phyloP scores from a whole-genome alignment of 208 protist species.

The Crithidia fasciculata region DNA sequence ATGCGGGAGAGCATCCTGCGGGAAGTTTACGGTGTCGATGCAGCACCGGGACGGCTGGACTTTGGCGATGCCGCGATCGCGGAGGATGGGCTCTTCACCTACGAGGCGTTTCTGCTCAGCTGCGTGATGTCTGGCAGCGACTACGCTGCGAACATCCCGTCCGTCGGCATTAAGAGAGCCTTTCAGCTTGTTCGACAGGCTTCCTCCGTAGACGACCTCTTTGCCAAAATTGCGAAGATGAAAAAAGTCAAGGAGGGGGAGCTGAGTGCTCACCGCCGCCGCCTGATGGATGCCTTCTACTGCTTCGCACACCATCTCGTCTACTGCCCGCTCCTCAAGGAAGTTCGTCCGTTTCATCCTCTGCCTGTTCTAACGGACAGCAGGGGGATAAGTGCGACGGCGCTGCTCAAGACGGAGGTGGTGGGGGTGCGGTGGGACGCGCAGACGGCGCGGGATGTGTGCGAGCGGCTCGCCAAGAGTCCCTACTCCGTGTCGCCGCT shows the following conservation, averaged over 20 bases:
- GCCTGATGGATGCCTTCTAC: slow-evolving; percentile 77
- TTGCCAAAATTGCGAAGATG: slow-evolving; percentile 45
- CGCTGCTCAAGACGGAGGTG: slow-evolving; percentile 48
- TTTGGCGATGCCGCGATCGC: background rate
- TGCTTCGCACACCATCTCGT: slow-evolving; percentile 92
- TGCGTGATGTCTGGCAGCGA: slow-evolving; percentile 98
- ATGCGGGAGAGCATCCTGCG: too few species aligned
- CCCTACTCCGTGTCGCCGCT: slow-evolving; percentile 56
- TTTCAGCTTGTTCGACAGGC: slow-evolving; percentile 77
- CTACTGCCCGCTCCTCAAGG: slow-evolving; percentile 65
- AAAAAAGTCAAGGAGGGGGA: slow-evolving; percentile 64
- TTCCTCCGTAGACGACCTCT: slow-evolving; percentile 50
- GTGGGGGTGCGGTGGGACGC: slow-evolving; percentile 51
- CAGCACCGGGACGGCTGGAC: background rate
- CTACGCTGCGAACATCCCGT: slow-evolving; percentile 92
- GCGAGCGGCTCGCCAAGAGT: slow-evolving; percentile 64
- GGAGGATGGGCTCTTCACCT: slow-evolving; percentile 36
- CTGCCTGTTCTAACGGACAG: slow-evolving; percentile 29
- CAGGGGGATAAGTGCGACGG: background rate
- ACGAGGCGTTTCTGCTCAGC: slow-evolving; percentile 90
- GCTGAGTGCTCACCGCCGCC: slow-evolving; percentile 51
- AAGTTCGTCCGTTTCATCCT: slow-evolving; percentile 50
- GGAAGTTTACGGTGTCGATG: background rate
- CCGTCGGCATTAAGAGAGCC: slow-evolving; percentile 95
- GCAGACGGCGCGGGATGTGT: slow-evolving; percentile 61